A percentile compares a stretch with the other conserved stretches of the same genome.
These are phyloP conservation scores for Eucalyptus pumila DNA, from an alignment of 345 rosid genomes.

Conservation along the genomic window DNA sequence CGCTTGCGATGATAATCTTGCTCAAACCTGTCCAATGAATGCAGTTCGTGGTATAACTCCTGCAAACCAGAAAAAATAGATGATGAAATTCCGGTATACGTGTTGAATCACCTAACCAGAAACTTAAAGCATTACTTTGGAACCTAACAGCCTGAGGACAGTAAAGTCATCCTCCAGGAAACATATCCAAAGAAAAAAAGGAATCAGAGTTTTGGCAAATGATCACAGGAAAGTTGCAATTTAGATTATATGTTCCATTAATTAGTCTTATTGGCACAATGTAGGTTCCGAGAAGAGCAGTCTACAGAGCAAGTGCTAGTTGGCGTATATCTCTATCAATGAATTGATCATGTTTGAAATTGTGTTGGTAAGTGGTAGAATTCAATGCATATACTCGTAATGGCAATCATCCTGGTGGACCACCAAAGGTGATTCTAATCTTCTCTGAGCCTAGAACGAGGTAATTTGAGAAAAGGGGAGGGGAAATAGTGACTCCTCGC, in stretches of 20 bases:
- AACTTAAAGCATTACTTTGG: neutral
- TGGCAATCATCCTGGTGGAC: neutral
- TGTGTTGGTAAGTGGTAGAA: neutral
- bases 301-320: neutral
- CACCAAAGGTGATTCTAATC: neutral
- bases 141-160: neutral
- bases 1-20: slow-evolving; percentile 72
- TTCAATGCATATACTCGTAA: neutral
- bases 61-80: neutral
- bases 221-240: neutral
- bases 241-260: neutral
- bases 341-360: neutral
- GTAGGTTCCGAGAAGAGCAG: neutral
- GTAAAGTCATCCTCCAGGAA: neutral
- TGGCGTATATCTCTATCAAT: neutral
- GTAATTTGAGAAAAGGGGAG: neutral
- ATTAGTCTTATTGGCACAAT: neutral
- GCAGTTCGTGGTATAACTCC: slow-evolving; percentile 79
- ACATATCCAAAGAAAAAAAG: neutral
- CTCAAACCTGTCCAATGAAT: slow-evolving; percentile 67
- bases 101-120: neutral
- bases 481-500: neutral
- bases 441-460: neutral
- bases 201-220: neutral
- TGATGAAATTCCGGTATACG: neutral